A percentile compares a stretch with the other conserved stretches of the same genome.
Evolutionary conservation across 2,329 filamentous ascomycete species (phyloP).

Genomic region (Colletotrichum spinosum): DNA sequence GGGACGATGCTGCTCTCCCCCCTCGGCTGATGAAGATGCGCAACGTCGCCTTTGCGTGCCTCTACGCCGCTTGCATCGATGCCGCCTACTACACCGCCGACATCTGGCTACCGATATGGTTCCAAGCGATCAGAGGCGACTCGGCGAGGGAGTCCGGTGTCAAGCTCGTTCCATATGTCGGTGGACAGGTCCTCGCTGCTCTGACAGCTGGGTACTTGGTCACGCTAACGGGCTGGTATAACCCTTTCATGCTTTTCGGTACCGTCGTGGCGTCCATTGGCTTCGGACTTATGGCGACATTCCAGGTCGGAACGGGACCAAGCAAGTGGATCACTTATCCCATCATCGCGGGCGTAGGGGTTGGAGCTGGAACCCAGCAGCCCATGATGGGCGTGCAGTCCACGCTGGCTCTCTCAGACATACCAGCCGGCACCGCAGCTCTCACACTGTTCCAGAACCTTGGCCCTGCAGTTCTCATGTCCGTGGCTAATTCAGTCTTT

Average conservation of each 20-base stretch:
- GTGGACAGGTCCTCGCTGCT: conserved; percentile 44
- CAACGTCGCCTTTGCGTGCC: conserved; percentile 39
- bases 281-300: conserved; percentile 25
- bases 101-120: conserved; percentile 49
- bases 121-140: conserved; percentile 48
- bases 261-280: conserved; percentile 45
- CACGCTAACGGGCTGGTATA: conserved; percentile 50
- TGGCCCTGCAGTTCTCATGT: conserved; percentile 31
- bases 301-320: conserved; percentile 9
- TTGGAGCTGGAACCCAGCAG: conserved; percentile 43
- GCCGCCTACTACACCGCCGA: conserved; percentile 47
- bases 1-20: conserved; percentile 51
- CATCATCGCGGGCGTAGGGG: conserved; percentile 42
- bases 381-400: conserved; percentile 43
- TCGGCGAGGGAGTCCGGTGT: conserved; percentile 47
- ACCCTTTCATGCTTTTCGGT: conserved; percentile 47
- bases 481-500: conserved; percentile 33
- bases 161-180: conserved; percentile 46
- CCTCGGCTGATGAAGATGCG: conserved; percentile 47
- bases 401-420: conserved; percentile 37
- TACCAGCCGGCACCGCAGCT: conserved; percentile 33
- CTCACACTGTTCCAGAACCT: conserved; percentile 32
- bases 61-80: conserved; percentile 39
- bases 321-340: conserved; percentile 41
- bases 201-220: conserved; percentile 43